Evolutionary conservation across 202 grass and related monocot genomes (phyloP).

Genomic region (Dendrocalamus latiflorus): DNA sequence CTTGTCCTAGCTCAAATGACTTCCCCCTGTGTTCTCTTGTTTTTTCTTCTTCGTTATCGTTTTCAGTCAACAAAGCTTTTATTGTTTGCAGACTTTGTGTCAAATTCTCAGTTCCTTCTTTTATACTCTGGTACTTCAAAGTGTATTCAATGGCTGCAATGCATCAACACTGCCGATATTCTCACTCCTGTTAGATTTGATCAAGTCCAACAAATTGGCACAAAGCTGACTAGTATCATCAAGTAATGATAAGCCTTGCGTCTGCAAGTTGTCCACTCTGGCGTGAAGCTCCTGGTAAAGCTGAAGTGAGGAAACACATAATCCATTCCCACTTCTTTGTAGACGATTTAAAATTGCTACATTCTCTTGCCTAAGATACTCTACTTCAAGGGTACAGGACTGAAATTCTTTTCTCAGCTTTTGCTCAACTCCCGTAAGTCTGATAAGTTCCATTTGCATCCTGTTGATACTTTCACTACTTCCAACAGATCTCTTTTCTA

Average conservation of each 20-base stretch:
- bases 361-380: slow-evolving; percentile 70
- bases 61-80: slow-evolving; percentile 52
- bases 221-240: slow-evolving; percentile 56
- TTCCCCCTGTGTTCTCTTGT: slow-evolving; percentile 4
- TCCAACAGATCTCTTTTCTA: slow-evolving; percentile 29
- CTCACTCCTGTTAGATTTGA: slow-evolving; percentile 48
- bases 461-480: slow-evolving; percentile 34
- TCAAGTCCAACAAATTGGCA: slow-evolving; percentile 49
- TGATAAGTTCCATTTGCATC: slow-evolving; percentile 63
- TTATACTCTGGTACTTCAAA: slow-evolving; percentile 59
- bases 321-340: slow-evolving; percentile 34
- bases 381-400: slow-evolving; percentile 46
- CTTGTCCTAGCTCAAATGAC: slow-evolving; percentile 15
- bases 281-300: slow-evolving; percentile 67
- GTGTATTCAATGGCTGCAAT: slow-evolving; percentile 46
- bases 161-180: slow-evolving; percentile 33
- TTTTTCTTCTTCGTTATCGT: slow-evolving; percentile 33
- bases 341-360: slow-evolving; percentile 43
- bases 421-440: slow-evolving; percentile 70
- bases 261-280: too few species aligned
- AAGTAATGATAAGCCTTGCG: too few species aligned
- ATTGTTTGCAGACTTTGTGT: slow-evolving; percentile 50
- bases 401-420: slow-evolving; percentile 71
- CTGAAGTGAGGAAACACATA: slow-evolving; percentile 26
- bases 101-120: slow-evolving; percentile 48